phyloP scores from a whole-genome alignment of 192 early-diverging fungal species.

The Backusella tarrabulga region DNA sequence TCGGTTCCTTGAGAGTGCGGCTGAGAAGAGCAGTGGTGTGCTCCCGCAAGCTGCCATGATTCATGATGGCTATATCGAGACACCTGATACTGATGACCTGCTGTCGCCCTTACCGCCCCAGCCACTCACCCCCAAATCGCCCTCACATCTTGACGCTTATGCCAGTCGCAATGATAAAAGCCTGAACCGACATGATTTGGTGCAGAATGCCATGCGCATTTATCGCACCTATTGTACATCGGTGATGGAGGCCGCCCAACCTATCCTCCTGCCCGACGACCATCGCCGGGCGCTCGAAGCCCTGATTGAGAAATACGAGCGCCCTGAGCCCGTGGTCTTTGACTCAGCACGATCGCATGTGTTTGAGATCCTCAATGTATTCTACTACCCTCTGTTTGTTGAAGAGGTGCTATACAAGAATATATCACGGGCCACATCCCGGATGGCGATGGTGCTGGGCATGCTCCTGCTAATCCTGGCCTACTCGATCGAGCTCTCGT shows the following conservation, averaged over 20 bases:
- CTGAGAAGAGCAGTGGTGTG: neutral
- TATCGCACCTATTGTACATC: conserved; percentile 34
- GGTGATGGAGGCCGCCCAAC: conserved; percentile 22
- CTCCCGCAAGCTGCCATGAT: neutral
- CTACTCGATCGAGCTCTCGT: conserved; percentile 36
- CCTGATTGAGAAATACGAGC: conserved; percentile 37
- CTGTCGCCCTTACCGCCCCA: neutral
- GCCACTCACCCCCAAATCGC: conserved; percentile 12
- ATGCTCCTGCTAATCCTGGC: conserved; percentile 30
- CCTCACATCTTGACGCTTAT: conserved; percentile 11
- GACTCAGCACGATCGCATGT: conserved; percentile 42
- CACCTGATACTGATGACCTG: conserved; percentile 9
- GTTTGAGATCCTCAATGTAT: conserved; percentile 43
- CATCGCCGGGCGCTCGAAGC: conserved; percentile 36
- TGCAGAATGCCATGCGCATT: conserved; percentile 34
- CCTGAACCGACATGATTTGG: conserved; percentile 26
- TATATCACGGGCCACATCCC: conserved; percentile 14
- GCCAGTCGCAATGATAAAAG: neutral
- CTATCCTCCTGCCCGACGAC: conserved; percentile 39
- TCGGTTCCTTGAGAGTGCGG: neutral
- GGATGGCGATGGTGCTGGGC: conserved; percentile 23
- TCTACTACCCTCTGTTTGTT: conserved; percentile 43
- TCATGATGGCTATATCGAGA: conserved; percentile 2
- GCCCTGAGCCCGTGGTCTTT: conserved; percentile 44
- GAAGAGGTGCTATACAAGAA: conserved; percentile 41